phyloP scores from a whole-genome alignment of 140 eudicot species.

The Cichorium intybus region DNA sequence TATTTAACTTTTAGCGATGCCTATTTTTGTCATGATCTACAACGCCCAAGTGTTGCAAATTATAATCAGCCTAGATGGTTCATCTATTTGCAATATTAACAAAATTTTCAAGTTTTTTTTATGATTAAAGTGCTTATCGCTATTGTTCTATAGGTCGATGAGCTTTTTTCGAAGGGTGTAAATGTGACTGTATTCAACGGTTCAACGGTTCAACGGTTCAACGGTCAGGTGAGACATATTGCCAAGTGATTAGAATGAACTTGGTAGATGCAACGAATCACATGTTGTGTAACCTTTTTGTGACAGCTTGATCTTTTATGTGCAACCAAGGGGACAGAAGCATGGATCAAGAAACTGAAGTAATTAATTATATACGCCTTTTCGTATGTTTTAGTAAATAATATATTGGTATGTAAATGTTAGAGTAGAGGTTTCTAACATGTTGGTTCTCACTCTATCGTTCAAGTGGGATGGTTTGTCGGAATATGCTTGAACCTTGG shows the following conservation, averaged over 20 bases:
- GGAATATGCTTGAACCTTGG: slow-evolving; percentile 25
- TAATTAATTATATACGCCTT: slow-evolving; percentile 4
- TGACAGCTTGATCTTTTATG: slow-evolving; percentile 56
- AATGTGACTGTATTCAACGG: slow-evolving; percentile 60
- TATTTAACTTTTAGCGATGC: neutral
- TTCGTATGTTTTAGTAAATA: neutral
- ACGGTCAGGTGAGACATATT: slow-evolving; percentile 47
- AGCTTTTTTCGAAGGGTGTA: slow-evolving; percentile 50
- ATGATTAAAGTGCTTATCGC: neutral
- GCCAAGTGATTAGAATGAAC: neutral
- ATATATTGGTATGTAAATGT: too few relatives aligned
- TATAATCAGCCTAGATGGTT: too few relatives aligned
- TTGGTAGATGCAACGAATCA: too few relatives aligned
- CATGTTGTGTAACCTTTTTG: neutral
- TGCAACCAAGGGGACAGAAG: slow-evolving; percentile 63
- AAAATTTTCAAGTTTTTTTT: too few relatives aligned
- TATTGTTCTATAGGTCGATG: slow-evolving; percentile 45
- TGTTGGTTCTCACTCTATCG: neutral
- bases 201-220: too few relatives aligned
- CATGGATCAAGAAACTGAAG: slow-evolving; percentile 71
- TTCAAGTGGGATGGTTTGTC: slow-evolving; percentile 63
- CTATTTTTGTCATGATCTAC: neutral
- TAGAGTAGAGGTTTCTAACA: too few relatives aligned
- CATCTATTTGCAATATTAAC: too few relatives aligned
- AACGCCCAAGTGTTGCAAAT: too few relatives aligned